These are phyloP conservation scores for Sporothrix variecibatus DNA, from an alignment of 2,329 filamentous ascomycete genomes.

Conservation along the genomic window DNA sequence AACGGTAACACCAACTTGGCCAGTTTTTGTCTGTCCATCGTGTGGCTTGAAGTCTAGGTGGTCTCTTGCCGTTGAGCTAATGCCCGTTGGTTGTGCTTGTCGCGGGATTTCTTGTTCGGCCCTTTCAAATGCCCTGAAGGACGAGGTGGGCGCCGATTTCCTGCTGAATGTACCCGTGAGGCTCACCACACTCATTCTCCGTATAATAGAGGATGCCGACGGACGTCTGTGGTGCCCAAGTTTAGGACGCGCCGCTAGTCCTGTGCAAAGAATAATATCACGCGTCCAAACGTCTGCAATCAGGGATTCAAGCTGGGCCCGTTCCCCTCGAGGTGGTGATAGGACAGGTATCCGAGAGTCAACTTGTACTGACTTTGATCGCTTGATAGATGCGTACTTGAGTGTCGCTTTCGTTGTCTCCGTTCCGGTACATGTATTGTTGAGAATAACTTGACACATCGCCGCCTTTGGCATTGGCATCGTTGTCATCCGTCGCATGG, in stretches of 20 bases:
- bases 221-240: conserved; percentile 72
- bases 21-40: not conserved
- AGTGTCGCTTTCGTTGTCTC: conserved; percentile 49
- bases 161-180: conserved; percentile 76
- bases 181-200: conserved; percentile 81
- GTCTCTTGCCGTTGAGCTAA: too few species aligned
- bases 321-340: conserved; percentile 71
- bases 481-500: conserved; percentile 77
- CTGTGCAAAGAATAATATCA: conserved; percentile 77
- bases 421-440: conserved; percentile 74
- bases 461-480: conserved; percentile 64
- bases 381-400: conserved; percentile 60
- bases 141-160: conserved; percentile 61
- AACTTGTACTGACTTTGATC: conserved; percentile 77
- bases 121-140: conserved; percentile 29
- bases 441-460: conserved; percentile 77
- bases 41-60: not conserved
- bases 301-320: conserved; percentile 72
- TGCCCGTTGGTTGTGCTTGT: not conserved
- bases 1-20: not conserved
- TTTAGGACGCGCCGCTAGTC: conserved; percentile 67
- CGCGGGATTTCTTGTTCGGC: not conserved
- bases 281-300: conserved; percentile 83
- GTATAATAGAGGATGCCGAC: conserved; percentile 83
- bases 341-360: conserved; percentile 68